Conservation (phyloP, 1,139 yeast genomes). For the Kodamaea sp. region DNA sequence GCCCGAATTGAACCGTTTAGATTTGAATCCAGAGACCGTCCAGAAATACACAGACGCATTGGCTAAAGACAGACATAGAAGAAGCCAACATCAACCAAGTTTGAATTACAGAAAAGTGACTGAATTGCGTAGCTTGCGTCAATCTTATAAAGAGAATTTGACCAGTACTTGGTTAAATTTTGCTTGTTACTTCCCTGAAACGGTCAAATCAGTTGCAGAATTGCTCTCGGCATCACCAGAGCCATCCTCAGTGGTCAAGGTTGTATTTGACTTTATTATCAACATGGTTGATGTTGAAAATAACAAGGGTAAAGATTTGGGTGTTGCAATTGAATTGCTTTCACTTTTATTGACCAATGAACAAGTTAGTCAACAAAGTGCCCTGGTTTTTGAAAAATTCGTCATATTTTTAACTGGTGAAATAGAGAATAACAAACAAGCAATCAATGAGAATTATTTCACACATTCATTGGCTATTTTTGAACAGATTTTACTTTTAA, state of each 20-base stretch:
- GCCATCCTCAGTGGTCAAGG: conserved; percentile 9
- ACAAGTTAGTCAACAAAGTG: conserved; percentile 4
- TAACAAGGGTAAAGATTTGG: conserved; percentile 9
- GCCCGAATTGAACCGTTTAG: conserved; percentile 16
- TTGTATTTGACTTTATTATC: conserved; percentile 14
- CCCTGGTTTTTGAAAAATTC: conserved; percentile 27
- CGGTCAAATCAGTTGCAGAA: conserved; percentile 48
- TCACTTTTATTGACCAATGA: conserved; percentile 10
- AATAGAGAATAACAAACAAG: conserved; percentile 27
- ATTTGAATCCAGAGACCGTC: background rate
- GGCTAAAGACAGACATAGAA: background rate
- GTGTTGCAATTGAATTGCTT: conserved; percentile 9
- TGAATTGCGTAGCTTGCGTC: conserved; percentile 28
- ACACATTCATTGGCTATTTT: conserved; percentile 47
- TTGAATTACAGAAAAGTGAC: background rate
- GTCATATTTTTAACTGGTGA: conserved; percentile 34
- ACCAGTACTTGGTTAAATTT: conserved; percentile 38
- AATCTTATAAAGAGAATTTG: conserved; percentile 16
- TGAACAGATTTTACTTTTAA: conserved; percentile 46
- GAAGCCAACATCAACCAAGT: background rate
- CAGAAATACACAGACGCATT: conserved; percentile 19
- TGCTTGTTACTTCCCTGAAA: conserved; percentile 48
- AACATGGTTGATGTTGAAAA: conserved; percentile 9
- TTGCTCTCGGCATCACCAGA: conserved; percentile 26
- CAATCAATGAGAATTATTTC: conserved; percentile 46